These are phyloP conservation scores for Ascochyta koolunga DNA, from an alignment of 2,329 filamentous ascomycete genomes.

Conservation along the genomic window DNA sequence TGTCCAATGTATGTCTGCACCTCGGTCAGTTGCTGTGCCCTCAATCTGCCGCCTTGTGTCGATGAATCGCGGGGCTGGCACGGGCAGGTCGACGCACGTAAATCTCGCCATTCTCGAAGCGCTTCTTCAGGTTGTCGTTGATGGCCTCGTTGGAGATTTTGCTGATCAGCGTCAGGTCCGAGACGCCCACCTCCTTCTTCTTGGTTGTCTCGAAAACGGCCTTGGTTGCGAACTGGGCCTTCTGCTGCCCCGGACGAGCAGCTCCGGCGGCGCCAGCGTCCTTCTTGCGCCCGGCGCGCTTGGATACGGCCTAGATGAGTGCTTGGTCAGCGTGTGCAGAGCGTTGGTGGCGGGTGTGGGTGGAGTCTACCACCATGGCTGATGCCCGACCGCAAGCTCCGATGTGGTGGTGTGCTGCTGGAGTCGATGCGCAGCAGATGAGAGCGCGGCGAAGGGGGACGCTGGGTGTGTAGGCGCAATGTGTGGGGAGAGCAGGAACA, in stretches of 20 bases:
- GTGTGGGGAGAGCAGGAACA: slow-evolving; percentile 9
- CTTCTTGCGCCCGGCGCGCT: slow-evolving; percentile 65
- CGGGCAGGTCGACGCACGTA: slow-evolving; percentile 65
- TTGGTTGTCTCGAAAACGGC: slow-evolving; percentile 94
- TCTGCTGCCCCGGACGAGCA: slow-evolving; percentile 51
- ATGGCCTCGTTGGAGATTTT: slow-evolving; percentile 99
- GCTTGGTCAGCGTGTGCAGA: slow-evolving; percentile 25
- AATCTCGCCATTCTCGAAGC: slow-evolving; percentile 96
- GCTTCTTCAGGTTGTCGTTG: slow-evolving; percentile 98
- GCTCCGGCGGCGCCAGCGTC: slow-evolving; percentile 53
- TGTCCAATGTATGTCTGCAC: slow-evolving; percentile 93
- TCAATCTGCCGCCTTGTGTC: slow-evolving; percentile 12
- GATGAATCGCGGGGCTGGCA: slow-evolving; percentile 30
- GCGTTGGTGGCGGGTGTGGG: slow-evolving; percentile 9
- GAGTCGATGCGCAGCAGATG: slow-evolving; percentile 3
- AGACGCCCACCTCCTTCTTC: slow-evolving; percentile 99
- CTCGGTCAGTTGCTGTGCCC: slow-evolving; percentile 33
- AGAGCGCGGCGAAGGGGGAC: not conserved
- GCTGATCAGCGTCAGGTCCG: slow-evolving; percentile 94
- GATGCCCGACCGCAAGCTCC: slow-evolving; percentile 41
- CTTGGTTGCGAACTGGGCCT: slow-evolving; percentile 81
- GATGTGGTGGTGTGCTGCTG: slow-evolving; percentile 15
- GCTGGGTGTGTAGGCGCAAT: slow-evolving; percentile 10
- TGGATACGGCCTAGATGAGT: slow-evolving; percentile 57
- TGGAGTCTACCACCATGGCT: slow-evolving; percentile 45